phyloP scores from a whole-genome alignment of 768 basidiomycete genomes.

The Leccinum uliginosum region DNA sequence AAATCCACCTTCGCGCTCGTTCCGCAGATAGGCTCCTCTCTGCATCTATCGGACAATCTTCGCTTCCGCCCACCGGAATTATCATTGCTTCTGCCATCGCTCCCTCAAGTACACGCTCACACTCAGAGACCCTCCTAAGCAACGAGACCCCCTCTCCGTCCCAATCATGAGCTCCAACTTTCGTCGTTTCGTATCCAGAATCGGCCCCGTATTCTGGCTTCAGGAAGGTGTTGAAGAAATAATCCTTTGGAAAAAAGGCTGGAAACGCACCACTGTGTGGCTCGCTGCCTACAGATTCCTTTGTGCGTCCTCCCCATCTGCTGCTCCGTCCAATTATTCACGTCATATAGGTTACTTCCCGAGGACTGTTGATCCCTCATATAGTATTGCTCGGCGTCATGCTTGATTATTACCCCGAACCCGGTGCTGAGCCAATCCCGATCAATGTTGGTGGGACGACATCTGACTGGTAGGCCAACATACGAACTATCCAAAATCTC shows the following conservation, averaged over 20 bases:
- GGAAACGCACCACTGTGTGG: slow-evolving; percentile 70
- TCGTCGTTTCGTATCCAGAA: slow-evolving; percentile 68
- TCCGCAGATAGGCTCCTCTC: slow-evolving; percentile 37
- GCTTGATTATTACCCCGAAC: slow-evolving; percentile 55
- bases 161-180: slow-evolving; percentile 64
- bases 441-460: slow-evolving; percentile 53
- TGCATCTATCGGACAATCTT: not conserved
- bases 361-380: slow-evolving; percentile 66
- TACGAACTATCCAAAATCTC: slow-evolving; percentile 87
- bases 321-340: not conserved
- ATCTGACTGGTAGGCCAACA: slow-evolving; percentile 79
- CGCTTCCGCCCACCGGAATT: slow-evolving; percentile 8
- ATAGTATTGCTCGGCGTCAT: slow-evolving; percentile 57
- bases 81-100: slow-evolving; percentile 19
- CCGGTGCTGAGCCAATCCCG: slow-evolving; percentile 31
- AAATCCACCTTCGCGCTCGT: slow-evolving; percentile 34
- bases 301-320: slow-evolving; percentile 46
- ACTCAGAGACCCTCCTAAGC: slow-evolving; percentile 38
- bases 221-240: slow-evolving; percentile 87
- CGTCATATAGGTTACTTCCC: slow-evolving; percentile 65
- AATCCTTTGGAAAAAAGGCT: slow-evolving; percentile 74
- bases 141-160: slow-evolving; percentile 68
- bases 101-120: slow-evolving; percentile 18
- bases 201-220: slow-evolving; percentile 84
- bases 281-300: slow-evolving; percentile 74